These are phyloP conservation scores for Eucalyptus cladocalyx DNA, from an alignment of 345 rosid genomes.

Conservation along the genomic window DNA sequence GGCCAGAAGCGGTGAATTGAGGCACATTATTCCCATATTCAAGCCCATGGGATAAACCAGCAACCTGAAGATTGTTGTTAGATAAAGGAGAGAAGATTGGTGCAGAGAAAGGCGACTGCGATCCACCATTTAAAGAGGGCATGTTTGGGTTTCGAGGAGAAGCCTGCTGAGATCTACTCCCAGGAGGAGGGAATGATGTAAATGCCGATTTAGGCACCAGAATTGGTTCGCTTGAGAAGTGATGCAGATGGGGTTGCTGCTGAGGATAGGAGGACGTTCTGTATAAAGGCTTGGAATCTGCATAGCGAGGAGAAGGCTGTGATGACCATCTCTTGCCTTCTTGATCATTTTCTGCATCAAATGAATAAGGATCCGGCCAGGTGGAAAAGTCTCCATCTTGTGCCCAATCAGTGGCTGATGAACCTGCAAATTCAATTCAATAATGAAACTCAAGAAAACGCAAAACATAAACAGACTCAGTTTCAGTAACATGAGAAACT, in stretches of 20 bases:
- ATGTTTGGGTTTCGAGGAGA: constrained; percentile 45
- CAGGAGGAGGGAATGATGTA: constrained; percentile 84
- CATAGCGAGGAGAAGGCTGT: constrained; percentile 29
- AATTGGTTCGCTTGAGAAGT: constrained; percentile 59
- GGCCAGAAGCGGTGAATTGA: constrained; percentile 44
- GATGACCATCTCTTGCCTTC: constrained; percentile 83
- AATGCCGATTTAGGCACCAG: constrained; percentile 50
- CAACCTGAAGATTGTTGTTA: constrained; percentile 29
- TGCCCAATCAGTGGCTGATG: constrained; percentile 83
- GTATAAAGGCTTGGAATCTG: constrained; percentile 54
- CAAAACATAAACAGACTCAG: neutral
- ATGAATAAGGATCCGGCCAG: constrained; percentile 65
- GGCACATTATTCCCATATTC: constrained; percentile 56
- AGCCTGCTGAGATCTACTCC: constrained; percentile 46
- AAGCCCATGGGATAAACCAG: constrained; percentile 52
- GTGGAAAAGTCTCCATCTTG: constrained; percentile 63
- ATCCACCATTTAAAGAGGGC: constrained; percentile 35
- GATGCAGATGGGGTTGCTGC: constrained; percentile 54
- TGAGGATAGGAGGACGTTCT: constrained; percentile 90
- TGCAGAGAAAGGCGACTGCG: constrained; percentile 43
- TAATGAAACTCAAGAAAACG: neutral
- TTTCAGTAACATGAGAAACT: neutral
- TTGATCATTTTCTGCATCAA: constrained; percentile 39
- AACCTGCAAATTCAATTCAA: constrained; percentile 35
- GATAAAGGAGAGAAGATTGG: constrained; percentile 51